phyloP scores from a whole-genome alignment of 1,139 yeast species.

The Diutina pseudorugosa region DNA sequence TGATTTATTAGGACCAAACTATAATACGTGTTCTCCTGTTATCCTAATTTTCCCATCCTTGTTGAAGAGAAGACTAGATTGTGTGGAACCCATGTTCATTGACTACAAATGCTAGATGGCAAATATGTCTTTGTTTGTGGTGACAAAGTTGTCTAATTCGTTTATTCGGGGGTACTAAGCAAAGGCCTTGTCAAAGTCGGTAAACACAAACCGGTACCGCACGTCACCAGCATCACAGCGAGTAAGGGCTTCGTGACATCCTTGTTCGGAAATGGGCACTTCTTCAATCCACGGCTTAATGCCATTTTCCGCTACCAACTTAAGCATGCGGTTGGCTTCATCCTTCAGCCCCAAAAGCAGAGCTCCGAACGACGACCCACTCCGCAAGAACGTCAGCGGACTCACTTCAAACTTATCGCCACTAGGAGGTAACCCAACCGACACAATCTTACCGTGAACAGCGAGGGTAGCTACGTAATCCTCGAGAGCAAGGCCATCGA shows the following conservation, averaged over 20 bases:
- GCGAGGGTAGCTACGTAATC: slow-evolving; percentile 21
- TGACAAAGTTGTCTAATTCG: no score
- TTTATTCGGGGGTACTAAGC: no score
- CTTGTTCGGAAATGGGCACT: slow-evolving; percentile 31
- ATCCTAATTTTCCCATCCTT: no score
- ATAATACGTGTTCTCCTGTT: no score
- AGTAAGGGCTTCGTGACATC: slow-evolving; percentile 34
- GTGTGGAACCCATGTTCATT: no score
- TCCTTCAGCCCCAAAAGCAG: slow-evolving; percentile 35
- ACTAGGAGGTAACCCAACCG: slow-evolving; percentile 38
- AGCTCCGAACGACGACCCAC: slow-evolving; percentile 29
- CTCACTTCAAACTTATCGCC: slow-evolving; percentile 8
- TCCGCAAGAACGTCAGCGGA: slow-evolving; percentile 12
- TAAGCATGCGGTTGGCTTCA: slow-evolving; percentile 44
- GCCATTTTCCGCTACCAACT: slow-evolving; percentile 38
- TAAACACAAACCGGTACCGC: slow-evolving; percentile 51
- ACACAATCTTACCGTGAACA: slow-evolving; percentile 36
- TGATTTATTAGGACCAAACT: no score
- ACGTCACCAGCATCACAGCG: slow-evolving; percentile 43
- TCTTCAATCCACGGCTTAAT: slow-evolving; percentile 51
- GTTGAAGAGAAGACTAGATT: no score
- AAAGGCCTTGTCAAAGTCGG: slow-evolving; percentile 38
- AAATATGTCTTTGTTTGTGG: no score
- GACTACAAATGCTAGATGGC: no score
- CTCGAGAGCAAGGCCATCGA: slow-evolving; percentile 21